Evolutionary conservation across 306 rosid genomes (phyloP), one percentile per base, ranked within the genome.

Genomic region (cucumber (Cucumis sativus)): DNA sequence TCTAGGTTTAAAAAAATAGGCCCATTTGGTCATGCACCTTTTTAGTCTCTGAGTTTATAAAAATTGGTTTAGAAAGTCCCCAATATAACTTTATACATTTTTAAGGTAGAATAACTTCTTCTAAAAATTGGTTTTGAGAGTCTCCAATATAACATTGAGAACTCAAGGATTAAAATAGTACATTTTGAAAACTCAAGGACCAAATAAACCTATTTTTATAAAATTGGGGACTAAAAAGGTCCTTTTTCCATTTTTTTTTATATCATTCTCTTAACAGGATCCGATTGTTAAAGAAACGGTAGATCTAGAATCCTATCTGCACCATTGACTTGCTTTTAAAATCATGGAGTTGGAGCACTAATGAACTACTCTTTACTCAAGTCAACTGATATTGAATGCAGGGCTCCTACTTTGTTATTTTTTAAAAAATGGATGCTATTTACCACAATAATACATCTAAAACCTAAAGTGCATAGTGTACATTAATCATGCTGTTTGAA

Each of bases 311-410:
- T 47, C 17, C 5, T 51, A 30, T 17, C 41, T 10, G 30, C 17
- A 28, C 47, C 63, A 17, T 30, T 52, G 47, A 17, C 77, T 30
- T 49, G 41, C 60, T 71, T 71, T 25, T 25, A 28, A 71, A 71
- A 58, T 71, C 60, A 71, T 49, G 60, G 76, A 71, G 60, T 10
- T 71, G n/a, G 41, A 71, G 76, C 58, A 69, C 20, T 25, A 45
- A 71, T 71, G 57, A 69, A 43, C 75, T 71, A 49, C 40, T 47
- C 5, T 71, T 45, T 43, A 21, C 58, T 23, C n/a, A n/a, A 71
- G 14, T 49, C 76, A 71, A 14, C 41, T 23, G n/a, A 49, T 25
- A 49, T 49, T 69, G 39, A 69, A 47, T 52, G 49, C 9, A 45
- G 25, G 39, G 15, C 23, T 49, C 39, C 59, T 15, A 28, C 76